These are phyloP conservation scores for Xylaria polymorpha DNA, from an alignment of 2,329 filamentous ascomycete species.

Conservation along the genomic window DNA sequence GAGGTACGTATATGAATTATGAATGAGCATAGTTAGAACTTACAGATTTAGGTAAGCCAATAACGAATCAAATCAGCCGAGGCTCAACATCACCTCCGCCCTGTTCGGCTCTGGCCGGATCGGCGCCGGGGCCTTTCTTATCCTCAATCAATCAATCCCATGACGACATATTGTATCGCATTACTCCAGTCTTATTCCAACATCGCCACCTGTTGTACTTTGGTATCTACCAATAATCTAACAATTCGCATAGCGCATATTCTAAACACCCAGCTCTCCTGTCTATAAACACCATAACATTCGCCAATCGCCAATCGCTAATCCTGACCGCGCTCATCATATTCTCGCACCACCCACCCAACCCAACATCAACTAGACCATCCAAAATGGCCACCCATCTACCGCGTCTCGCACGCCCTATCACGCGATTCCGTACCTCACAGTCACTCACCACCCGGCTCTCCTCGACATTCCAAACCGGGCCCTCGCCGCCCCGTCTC, in stretches of 20 bases:
- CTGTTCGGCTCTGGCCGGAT: background rate
- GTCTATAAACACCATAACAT: background rate
- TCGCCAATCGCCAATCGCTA: too few relatives aligned
- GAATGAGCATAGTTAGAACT: background rate
- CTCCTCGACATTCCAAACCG: constrained; percentile 57
- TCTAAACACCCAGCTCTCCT: background rate
- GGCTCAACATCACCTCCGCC: background rate
- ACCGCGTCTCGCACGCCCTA: constrained; percentile 28
- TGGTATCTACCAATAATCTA: background rate
- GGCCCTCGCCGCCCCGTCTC: constrained; percentile 84
- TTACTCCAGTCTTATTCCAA: background rate
- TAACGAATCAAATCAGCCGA: background rate
- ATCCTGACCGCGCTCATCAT: background rate
- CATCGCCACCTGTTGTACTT: background rate
- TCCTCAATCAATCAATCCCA: background rate
- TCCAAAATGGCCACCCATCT: constrained; percentile 37
- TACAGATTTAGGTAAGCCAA: background rate
- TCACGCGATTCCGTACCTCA: background rate
- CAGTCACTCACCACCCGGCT: background rate
- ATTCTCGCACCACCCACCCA: too few relatives aligned
- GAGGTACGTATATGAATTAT: too few relatives aligned
- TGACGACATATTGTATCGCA: background rate
- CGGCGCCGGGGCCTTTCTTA: background rate
- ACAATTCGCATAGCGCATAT: background rate
- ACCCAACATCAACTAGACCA: background rate